phyloP scores from a whole-genome alignment of 2,329 filamentous ascomycete species.

The Aspergillus vadensis region DNA sequence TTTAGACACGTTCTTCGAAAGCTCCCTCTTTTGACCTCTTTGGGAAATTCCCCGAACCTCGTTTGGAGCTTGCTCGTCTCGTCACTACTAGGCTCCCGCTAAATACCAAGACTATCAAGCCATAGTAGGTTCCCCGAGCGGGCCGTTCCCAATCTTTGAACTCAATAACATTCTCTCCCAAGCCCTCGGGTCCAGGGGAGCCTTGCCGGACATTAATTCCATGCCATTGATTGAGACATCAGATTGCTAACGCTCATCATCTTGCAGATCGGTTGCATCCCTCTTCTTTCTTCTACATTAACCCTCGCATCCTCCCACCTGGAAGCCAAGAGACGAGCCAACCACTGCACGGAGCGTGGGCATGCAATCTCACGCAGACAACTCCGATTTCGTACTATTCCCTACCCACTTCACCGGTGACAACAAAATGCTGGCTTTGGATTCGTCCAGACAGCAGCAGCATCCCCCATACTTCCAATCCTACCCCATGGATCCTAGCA shows the following conservation, averaged over 20 bases:
- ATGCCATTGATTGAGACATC: slow-evolving; percentile 1
- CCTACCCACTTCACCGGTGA: slow-evolving; percentile 15
- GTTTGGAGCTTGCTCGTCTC: background rate
- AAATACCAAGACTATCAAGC: slow-evolving; percentile 1
- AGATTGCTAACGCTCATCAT: slow-evolving; percentile 17
- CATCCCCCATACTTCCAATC: slow-evolving; percentile 31
- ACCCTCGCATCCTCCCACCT: slow-evolving; percentile 12
- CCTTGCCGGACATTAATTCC: slow-evolving; percentile 1
- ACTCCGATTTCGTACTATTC: slow-evolving; percentile 26
- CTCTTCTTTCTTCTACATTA: background rate
- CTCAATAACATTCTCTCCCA: slow-evolving; percentile 4
- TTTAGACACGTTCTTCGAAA: background rate
- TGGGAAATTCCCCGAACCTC: background rate
- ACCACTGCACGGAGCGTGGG: slow-evolving; percentile 14
- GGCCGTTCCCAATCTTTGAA: slow-evolving; percentile 17
- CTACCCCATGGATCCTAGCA: slow-evolving; percentile 35
- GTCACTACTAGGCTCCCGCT: background rate
- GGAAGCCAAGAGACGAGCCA: slow-evolving; percentile 5
- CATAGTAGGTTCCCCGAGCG: slow-evolving; percentile 18
- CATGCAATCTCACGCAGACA: slow-evolving; percentile 24
- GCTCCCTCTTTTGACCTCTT: background rate
- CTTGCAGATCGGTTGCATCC: slow-evolving; percentile 16
- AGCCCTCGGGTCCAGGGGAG: background rate
- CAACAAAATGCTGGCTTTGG: slow-evolving; percentile 36
- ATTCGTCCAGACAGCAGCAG: slow-evolving; percentile 35